These are phyloP conservation scores for Albifimbria verrucaria DNA, from an alignment of 2,329 filamentous ascomycete species.

Conservation along the genomic window DNA sequence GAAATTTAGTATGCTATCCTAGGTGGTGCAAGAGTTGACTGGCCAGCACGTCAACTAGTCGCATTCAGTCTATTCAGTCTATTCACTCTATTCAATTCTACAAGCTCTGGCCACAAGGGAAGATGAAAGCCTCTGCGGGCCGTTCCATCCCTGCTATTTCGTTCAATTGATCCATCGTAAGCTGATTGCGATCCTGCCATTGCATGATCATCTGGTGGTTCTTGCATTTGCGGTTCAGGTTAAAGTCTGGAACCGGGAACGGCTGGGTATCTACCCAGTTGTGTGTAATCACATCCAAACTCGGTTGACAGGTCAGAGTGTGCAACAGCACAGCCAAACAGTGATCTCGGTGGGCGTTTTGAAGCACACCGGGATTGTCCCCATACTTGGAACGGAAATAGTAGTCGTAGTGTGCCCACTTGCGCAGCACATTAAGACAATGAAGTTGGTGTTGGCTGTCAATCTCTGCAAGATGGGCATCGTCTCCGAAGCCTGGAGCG, in stretches of 20 bases:
- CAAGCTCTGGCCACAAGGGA: background rate
- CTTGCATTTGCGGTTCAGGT: constrained; percentile 1
- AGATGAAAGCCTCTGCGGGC: background rate
- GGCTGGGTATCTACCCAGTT: constrained; percentile 3
- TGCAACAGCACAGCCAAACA: background rate
- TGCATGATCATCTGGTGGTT: background rate
- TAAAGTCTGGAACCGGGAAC: constrained; percentile 1
- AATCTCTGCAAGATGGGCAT: background rate
- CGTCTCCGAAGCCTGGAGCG: background rate
- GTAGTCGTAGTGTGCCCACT: constrained; percentile 1
- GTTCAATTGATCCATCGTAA: background rate
- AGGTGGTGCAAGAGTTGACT: background rate
- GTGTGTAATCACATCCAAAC: constrained; percentile 1
- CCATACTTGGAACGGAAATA: background rate
- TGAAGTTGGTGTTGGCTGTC: constrained; percentile 1
- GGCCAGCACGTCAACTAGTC: background rate
- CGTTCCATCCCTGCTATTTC: background rate
- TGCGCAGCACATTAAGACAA: constrained; percentile 2
- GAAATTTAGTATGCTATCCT: background rate
- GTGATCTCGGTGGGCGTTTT: background rate
- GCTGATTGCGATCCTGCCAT: background rate
- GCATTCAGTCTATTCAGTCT: background rate
- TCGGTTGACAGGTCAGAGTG: constrained; percentile 1
- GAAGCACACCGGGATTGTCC: background rate
- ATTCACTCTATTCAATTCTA: background rate